A percentile compares a stretch with the other conserved stretches of the same genome.
Evolutionary conservation across 2,329 filamentous ascomycete species (phyloP).

Genomic region (Hypoxylon sp.): DNA sequence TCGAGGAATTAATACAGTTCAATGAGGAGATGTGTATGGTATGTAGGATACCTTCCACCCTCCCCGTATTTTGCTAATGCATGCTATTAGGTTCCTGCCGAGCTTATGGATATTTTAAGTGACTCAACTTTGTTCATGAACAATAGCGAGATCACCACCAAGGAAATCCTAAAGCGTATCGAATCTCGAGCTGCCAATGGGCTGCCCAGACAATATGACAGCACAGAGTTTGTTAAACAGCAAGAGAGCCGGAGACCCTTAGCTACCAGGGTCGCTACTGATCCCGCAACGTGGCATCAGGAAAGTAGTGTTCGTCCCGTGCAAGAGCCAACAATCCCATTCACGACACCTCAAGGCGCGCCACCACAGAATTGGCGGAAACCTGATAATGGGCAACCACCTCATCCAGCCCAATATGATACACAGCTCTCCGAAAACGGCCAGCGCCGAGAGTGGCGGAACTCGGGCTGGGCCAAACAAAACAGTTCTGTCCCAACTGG

Average conservation of each 20-base stretch:
- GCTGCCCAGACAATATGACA: slow-evolving; percentile 72
- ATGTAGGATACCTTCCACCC: slow-evolving; percentile 58
- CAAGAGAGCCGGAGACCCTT: slow-evolving; percentile 71
- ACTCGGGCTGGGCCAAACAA: slow-evolving; percentile 68
- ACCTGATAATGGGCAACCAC: slow-evolving; percentile 62
- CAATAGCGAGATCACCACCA: slow-evolving; percentile 90
- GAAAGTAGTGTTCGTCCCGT: slow-evolving; percentile 88
- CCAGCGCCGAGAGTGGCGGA: slow-evolving; percentile 70
- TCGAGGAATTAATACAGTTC: slow-evolving; percentile 89
- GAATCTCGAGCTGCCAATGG: slow-evolving; percentile 76
- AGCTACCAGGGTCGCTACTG: slow-evolving; percentile 83
- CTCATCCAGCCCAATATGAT: slow-evolving; percentile 63
- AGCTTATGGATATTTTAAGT: slow-evolving; percentile 87
- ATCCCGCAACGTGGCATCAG: slow-evolving; percentile 85
- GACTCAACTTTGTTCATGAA: slow-evolving; percentile 87
- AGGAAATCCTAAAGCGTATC: slow-evolving; percentile 95
- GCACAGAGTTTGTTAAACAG: slow-evolving; percentile 69
- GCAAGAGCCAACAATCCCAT: slow-evolving; percentile 67
- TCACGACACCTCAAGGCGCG: slow-evolving; percentile 61
- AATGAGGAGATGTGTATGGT: slow-evolving; percentile 99
- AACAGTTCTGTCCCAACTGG: slow-evolving; percentile 66
- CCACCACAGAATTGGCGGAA: slow-evolving; percentile 66
- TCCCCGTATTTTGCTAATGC: slow-evolving; percentile 42
- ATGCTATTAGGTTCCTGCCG: slow-evolving; percentile 84
- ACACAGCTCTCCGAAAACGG: slow-evolving; percentile 58